Base-by-base conservation (phyloP, 148 eudicot genomes). In the Camellia sinensis region DNA sequence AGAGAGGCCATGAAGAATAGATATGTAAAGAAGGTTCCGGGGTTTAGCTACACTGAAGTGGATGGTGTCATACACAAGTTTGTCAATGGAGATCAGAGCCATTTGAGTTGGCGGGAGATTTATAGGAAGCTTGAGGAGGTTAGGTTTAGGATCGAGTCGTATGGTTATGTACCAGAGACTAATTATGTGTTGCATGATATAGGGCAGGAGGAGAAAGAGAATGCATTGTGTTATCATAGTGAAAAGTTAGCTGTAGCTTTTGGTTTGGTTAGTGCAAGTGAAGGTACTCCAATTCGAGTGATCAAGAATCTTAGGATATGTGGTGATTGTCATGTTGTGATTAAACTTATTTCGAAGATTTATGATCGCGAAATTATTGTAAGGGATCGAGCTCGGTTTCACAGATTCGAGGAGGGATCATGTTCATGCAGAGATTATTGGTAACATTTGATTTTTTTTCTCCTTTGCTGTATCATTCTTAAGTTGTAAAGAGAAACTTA, bases 161-260 rank as follows among this genome's bases (percentile, higher is more conserved):
- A 84, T 61, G 98, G 98, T 40, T 89, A 94, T 79, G 90, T 87
- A 15, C 79, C 98, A 2, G 94, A 84, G 87, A 94, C 94, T 2
- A 84, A 86, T 46, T 89, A 84, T 84, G 98, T 94, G 69, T 83
- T 94, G 90, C 98, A 94, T 77, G 98, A 94, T 82, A 92, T 94
- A 81, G 97, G 98, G 19, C 89, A 86, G 41, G 97, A 92, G 83
- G 98, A 94, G 83, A 94, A 92, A 83, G 93, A 94, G 83, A 78
- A 88, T 79, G 97, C 85, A 1, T 83, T 94, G 83, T 82, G 83
- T 61, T 87, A 88, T 82, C 98, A 94, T 54, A 94, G 98, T 82
- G 98, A 94, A 81, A 94, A 94, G 82, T 73, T 94, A 60, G 98
- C 98, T 50, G 87, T 94, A 86, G 97, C 98, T 72, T 92, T 91